A percentile compares a stretch with the other conserved stretches of the same genome.
phyloP scores from a whole-genome alignment of 352 stramenopile species.

The Pythium aristosporum region DNA sequence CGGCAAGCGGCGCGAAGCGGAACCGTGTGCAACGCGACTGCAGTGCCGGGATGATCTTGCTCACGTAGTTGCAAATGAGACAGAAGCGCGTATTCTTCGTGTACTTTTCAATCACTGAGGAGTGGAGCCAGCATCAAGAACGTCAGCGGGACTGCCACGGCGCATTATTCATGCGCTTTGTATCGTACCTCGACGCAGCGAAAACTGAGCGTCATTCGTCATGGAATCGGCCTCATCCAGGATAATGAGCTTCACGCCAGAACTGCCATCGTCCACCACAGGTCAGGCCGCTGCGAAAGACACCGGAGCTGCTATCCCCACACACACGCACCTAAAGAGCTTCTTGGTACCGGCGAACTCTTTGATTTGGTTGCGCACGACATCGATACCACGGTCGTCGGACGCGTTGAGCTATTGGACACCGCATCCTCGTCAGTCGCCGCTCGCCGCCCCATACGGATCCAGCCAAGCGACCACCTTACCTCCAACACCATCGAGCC shows the following conservation, averaged over 20 bases:
- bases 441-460: neutral
- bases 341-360: slow-evolving; percentile 97
- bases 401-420: slow-evolving; percentile 94
- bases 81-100: slow-evolving; percentile 98
- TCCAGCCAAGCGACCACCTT: slow-evolving; percentile 5
- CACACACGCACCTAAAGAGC: slow-evolving; percentile 83
- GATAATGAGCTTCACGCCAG: slow-evolving; percentile 95
- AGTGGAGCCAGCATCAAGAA: neutral
- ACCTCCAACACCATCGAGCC: slow-evolving; percentile 93
- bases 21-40: slow-evolving; percentile 96
- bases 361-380: slow-evolving; percentile 98
- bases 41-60: slow-evolving; percentile 98
- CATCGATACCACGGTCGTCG: slow-evolving; percentile 96
- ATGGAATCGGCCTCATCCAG: slow-evolving; percentile 99
- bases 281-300: neutral
- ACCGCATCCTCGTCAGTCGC: neutral
- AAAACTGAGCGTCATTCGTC: slow-evolving; percentile 97
- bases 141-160: neutral
- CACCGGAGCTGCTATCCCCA: neutral
- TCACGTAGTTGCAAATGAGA: slow-evolving; percentile 99
- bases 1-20: slow-evolving; percentile 73
- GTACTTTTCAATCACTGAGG: slow-evolving; percentile 96
- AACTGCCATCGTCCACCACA: neutral
- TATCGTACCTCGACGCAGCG: slow-evolving; percentile 82
- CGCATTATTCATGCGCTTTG: neutral